Evolutionary conservation across 106 monocot species (phyloP).

Genomic region (Apostasia ramifera): DNA sequence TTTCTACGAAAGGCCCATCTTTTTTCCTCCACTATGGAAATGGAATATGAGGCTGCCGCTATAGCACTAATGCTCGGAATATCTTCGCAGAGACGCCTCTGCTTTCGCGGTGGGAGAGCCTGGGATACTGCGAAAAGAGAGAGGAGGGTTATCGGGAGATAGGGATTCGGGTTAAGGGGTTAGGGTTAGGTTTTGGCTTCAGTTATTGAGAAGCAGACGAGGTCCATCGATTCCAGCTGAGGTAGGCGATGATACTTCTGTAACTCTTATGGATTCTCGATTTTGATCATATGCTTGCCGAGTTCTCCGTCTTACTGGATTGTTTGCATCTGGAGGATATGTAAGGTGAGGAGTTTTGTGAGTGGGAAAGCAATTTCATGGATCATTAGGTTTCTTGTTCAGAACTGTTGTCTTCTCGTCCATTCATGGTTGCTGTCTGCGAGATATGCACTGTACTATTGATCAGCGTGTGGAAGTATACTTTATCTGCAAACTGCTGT

Average conservation of each 20-base stretch:
- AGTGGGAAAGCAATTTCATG: neutral
- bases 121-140: neutral
- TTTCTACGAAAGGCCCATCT: conserved; percentile 1
- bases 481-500: neutral
- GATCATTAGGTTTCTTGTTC: neutral
- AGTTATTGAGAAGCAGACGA: neutral
- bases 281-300: neutral
- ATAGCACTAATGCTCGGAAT: neutral
- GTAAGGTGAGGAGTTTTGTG: neutral
- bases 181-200: neutral
- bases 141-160: neutral
- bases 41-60: neutral
- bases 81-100: conserved; percentile 3
- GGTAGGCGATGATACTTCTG: neutral
- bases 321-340: neutral
- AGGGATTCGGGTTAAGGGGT: neutral
- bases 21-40: conserved; percentile 1
- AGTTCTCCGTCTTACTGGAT: neutral
- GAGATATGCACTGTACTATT: neutral
- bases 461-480: neutral
- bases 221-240: neutral
- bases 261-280: neutral
- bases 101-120: neutral
- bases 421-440: too few species aligned
- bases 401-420: neutral